These are phyloP conservation scores for Trichoderma citrinoviride DNA, from an alignment of 2,329 filamentous ascomycete species.

Conservation along the genomic window DNA sequence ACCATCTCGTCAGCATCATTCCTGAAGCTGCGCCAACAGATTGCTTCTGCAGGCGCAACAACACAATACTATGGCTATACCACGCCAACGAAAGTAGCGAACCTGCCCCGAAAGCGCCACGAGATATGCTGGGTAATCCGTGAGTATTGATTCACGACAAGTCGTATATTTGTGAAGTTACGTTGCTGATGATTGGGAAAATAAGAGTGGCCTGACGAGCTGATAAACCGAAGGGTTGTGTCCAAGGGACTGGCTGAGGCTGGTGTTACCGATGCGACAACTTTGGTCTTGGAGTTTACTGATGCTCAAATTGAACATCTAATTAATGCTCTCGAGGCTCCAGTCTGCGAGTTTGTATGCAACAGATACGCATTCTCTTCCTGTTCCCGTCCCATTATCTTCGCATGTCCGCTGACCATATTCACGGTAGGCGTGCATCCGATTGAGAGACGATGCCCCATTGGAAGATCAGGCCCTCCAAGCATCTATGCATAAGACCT, in stretches of 20 bases:
- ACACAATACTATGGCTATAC: conserved; percentile 26
- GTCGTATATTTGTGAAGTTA: too few species aligned
- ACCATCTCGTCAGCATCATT: conserved; percentile 24
- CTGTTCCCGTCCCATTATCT: too few species aligned
- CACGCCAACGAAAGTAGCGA: neutral
- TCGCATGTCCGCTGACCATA: neutral
- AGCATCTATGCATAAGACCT: conserved; percentile 26
- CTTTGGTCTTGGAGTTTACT: neutral
- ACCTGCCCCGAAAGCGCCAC: conserved; percentile 23
- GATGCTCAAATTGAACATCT: conserved; percentile 10
- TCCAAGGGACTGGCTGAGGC: neutral
- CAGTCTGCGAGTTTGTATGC: conserved; percentile 27
- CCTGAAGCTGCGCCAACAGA: conserved; percentile 19
- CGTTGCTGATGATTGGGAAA: neutral
- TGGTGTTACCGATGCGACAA: neutral
- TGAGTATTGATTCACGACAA: neutral
- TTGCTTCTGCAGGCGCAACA: conserved; percentile 21
- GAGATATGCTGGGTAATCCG: conserved; percentile 27
- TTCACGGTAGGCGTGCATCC: conserved; percentile 19
- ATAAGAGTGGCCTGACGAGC: conserved; percentile 21
- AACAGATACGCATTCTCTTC: neutral
- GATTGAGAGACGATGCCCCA: conserved; percentile 21
- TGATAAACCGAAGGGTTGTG: neutral
- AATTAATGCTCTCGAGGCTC: conserved; percentile 22
- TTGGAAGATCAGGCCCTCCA: conserved; percentile 18